These are phyloP conservation scores for Globisporangium mamillatum DNA, from an alignment of 352 stramenopile species.

Conservation along the genomic window DNA sequence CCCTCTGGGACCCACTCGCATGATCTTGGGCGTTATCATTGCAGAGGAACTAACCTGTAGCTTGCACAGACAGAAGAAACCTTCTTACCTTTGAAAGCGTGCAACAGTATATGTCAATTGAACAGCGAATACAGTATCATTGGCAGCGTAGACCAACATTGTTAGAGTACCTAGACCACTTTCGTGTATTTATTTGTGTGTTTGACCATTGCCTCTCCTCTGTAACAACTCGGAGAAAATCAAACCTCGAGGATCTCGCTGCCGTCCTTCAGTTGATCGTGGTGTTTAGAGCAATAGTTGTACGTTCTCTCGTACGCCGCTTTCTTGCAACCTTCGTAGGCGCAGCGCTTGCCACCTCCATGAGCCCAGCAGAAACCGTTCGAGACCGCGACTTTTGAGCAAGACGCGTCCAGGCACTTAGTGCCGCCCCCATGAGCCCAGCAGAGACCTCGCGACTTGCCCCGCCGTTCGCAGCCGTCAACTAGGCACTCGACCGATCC, in stretches of 20 bases:
- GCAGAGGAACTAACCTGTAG: too few species aligned
- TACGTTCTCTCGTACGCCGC: conserved; percentile 37
- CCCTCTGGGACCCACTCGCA: too few species aligned
- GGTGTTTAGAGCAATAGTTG: conserved; percentile 49
- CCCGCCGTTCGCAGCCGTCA: conserved; percentile 32
- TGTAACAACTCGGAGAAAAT: background rate
- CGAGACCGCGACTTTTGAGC: conserved; percentile 27
- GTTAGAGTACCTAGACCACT: too few species aligned
- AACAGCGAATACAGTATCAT: too few species aligned
- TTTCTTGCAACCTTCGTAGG: conserved; percentile 31
- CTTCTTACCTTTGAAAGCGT: too few species aligned
- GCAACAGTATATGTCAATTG: too few species aligned
- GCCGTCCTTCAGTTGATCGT: conserved; percentile 27
- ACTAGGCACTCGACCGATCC: conserved; percentile 39
- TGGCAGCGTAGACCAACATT: too few species aligned
- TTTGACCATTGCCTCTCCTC: too few species aligned
- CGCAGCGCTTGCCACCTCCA: conserved; percentile 32
- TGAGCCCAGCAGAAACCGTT: conserved; percentile 10
- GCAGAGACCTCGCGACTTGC: conserved; percentile 41
- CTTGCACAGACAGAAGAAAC: too few species aligned
- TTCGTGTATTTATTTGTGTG: too few species aligned
- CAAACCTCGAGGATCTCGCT: conserved; percentile 1
- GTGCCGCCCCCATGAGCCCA: conserved; percentile 47
- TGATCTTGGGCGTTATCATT: too few species aligned
- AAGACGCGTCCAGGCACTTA: conserved; percentile 25